Percentiles rank a stretch among this genome's conserved stretches.
Evolutionary conservation across 1,139 yeast genomes (phyloP).

Genomic region (Blastobotrys elegans): DNA sequence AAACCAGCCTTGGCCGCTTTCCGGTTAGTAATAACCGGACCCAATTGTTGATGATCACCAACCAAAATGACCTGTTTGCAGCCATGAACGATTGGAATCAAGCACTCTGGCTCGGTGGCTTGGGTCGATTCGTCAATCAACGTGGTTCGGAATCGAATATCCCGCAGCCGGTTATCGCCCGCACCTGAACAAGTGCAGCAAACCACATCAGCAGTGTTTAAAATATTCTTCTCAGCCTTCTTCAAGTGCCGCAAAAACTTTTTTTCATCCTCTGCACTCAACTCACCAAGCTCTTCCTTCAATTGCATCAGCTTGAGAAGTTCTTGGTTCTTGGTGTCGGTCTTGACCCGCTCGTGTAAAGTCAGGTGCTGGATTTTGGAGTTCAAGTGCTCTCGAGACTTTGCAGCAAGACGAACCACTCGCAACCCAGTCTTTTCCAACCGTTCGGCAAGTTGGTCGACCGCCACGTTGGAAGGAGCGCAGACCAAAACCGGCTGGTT

Average conservation of each 20-base stretch:
- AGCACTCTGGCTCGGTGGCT: conserved; percentile 87
- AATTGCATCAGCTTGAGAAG: conserved; percentile 54
- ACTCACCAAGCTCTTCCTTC: conserved; percentile 66
- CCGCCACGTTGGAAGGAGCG: conserved; percentile 95
- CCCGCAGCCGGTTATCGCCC: conserved; percentile 60
- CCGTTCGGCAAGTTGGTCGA: conserved; percentile 80
- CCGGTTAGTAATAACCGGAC: conserved; percentile 80
- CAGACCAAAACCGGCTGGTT: conserved; percentile 69
- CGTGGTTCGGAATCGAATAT: conserved; percentile 62
- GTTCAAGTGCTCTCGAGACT: conserved; percentile 51
- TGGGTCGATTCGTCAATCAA: conserved; percentile 91
- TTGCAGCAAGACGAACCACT: conserved; percentile 74
- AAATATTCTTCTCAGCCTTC: conserved; percentile 45
- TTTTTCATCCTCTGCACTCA: conserved; percentile 51
- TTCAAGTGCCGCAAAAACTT: conserved; percentile 42
- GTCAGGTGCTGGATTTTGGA: conserved; percentile 26
- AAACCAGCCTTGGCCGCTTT: conserved; percentile 84
- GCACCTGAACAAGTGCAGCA: conserved; percentile 95
- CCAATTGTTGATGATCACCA: conserved; percentile 94
- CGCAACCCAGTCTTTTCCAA: conserved; percentile 61
- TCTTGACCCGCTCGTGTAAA: conserved; percentile 22
- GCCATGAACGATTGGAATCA: conserved; percentile 85
- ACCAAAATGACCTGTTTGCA: conserved; percentile 85
- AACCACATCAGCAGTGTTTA: conserved; percentile 68
- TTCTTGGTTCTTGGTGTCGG: conserved; percentile 45